Base-by-base conservation (phyloP, 2,329 filamentous ascomycete genomes). In the Hypoxylon sp. region DNA sequence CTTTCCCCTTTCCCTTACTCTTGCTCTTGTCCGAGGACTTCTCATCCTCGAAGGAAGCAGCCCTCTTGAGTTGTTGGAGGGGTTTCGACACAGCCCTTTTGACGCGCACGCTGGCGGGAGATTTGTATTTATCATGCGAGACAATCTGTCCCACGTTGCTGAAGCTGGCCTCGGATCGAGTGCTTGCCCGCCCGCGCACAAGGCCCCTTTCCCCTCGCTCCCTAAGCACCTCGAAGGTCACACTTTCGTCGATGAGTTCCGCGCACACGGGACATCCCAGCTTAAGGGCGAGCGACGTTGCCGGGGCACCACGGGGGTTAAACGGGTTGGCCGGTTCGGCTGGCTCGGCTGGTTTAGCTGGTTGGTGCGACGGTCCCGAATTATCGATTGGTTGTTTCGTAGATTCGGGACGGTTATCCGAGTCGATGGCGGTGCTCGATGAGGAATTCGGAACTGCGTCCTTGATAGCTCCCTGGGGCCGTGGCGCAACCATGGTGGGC, bases 401-500 rank as follows among this genome's bases (percentile, higher is more conserved):
- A 20, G 51, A 31, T 53, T 59, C 51, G 13, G 60, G 51, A 10
- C 13, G 44, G 31, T 31, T 57, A 22, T 56, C 58, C 11, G 53
- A 60, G 3, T 17, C 53, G 2, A 51, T 37, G 10, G 61, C 61
- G 3, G 58, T 57, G 13, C 30, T 65, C 25, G 65, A 57, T n/a
- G 42, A 8, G 42, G 61, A 59, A 1, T 11, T 30, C 6, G 20
- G 30, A 3, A n/a, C 13, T 25, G 17, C 35, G 17, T 61, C 53
- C 37, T 35, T 51, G 56, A 6, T 20, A 10, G 25, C 25, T 20
- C 2, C 37, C 13, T 8, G 6, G 22, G 10, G 2, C 42, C 25
- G 7, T 1, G 51, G 44, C 7, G 6, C 8, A 27, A 13, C 7
- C 8, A 76, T 73, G 11, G 79, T 74, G 50, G 76, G 77, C 22